Evolutionary conservation across 345 rosid species (phyloP), one percentile per base, ranked within the genome.

Genomic region (Acer saccharum): DNA sequence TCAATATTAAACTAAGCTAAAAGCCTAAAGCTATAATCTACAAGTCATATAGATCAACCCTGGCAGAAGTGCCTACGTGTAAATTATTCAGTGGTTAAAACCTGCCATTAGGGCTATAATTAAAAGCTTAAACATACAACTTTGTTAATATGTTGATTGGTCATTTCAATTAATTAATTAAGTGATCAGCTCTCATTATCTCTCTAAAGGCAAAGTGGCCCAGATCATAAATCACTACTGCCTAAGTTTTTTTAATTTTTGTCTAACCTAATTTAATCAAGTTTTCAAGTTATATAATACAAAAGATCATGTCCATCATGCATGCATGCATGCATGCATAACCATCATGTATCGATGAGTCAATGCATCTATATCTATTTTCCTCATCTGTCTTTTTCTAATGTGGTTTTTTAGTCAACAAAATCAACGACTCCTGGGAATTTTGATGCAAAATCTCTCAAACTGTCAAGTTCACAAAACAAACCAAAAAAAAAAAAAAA

Each of bases 61-160:
- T 2, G 43, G 25, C 68, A 69, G 21, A 46, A 20, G 12, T 68
- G 81, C 58, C 58, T 44, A 84, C 75, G 82, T 78, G 89, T 82
- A 81, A 69, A 21, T 64, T 54, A 72, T 44, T 6, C 64, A 82
- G 79, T 72, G 83, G 83, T 68, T 65, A 70, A 68, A 76, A 71
- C 61, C 17, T 67, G 71, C 74, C 72, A 32, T 32, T 32, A 32
- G 46, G 46, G 39, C 21, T 55, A 20, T 20, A 57, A 57, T n/a
- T 32, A 57, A 27, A 43, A 32, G 32, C 7, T 52, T 27, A 52
- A 71, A 52, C 60, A n/a, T n/a, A 69, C 58, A 72, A 54, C 78
- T 78, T 78, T 80, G 83, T 71, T 78, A 44, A 57, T 77, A 72
- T 65, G 71, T 72, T 62, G n/a, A 85, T 83, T 85, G 86, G 87